Evolutionary conservation across 2,329 filamentous ascomycete species (phyloP).

Genomic region (Cercospora janseana): DNA sequence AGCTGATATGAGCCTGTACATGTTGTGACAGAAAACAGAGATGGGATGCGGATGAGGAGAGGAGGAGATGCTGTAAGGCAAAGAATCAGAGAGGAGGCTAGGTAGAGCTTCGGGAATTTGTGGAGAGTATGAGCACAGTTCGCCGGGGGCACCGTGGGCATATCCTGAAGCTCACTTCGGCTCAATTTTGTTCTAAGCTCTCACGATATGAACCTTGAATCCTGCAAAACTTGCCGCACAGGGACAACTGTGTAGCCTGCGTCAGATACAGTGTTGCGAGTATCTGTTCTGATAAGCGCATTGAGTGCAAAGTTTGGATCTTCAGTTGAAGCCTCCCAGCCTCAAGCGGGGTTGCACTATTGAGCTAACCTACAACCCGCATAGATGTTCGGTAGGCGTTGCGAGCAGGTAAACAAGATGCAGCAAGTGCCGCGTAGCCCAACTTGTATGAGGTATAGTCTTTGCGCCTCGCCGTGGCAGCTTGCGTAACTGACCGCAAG

Average conservation of each 20-base stretch:
- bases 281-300: background rate
- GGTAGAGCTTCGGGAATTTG: background rate
- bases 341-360: constrained; percentile 7
- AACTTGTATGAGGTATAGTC: constrained; percentile 1
- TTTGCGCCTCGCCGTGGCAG: background rate
- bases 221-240: too few relatives aligned
- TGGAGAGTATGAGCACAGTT: too few relatives aligned
- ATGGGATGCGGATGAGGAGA: constrained; percentile 1
- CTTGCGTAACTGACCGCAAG: background rate
- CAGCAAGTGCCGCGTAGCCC: background rate
- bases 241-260: too few relatives aligned
- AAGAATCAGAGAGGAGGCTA: background rate
- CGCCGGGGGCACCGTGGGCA: too few relatives aligned
- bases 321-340: background rate
- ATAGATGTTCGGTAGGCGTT: background rate
- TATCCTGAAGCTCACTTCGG: too few relatives aligned
- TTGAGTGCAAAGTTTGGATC: background rate
- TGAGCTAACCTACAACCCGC: background rate
- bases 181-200: too few relatives aligned
- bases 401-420: background rate
- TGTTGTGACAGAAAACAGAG: background rate
- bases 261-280: background rate
- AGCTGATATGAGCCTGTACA: background rate
- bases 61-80: background rate
- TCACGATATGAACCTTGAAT: too few relatives aligned